Evolutionary conservation across 768 basidiomycete genomes (phyloP).

Genomic region (Amylocystis lapponica): DNA sequence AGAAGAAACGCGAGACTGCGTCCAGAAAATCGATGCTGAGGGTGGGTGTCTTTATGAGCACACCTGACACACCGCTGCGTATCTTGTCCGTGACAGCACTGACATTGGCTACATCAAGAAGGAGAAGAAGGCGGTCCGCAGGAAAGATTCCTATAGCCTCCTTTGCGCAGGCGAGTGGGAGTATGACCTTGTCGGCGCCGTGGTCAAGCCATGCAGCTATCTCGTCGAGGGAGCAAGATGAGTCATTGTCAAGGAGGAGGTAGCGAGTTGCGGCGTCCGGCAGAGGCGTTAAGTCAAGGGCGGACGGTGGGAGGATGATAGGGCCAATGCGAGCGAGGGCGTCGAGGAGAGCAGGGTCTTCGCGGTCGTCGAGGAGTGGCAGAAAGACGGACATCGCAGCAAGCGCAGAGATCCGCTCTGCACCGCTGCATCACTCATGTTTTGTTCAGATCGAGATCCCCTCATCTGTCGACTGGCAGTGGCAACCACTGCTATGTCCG

Average conservation of each 20-base stretch:
- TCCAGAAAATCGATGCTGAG: conserved; percentile 73
- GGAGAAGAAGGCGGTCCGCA: conserved; percentile 64
- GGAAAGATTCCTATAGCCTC: conserved; percentile 66
- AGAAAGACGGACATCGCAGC: conserved; percentile 27
- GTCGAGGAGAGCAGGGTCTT: conserved; percentile 41
- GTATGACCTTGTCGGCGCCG: conserved; percentile 77
- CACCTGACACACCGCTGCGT: conserved; percentile 68
- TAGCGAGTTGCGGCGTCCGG: conserved; percentile 32
- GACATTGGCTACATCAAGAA: conserved; percentile 68
- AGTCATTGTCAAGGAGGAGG: conserved; percentile 50
- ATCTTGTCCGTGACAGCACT: conserved; percentile 73
- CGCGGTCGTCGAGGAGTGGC: conserved; percentile 49
- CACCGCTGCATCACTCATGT: too few relatives aligned
- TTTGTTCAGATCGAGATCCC: too few relatives aligned
- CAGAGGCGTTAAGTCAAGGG: conserved; percentile 24
- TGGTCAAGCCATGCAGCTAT: conserved; percentile 65
- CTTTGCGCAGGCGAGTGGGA: conserved; percentile 60
- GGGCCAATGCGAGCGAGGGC: conserved; percentile 76
- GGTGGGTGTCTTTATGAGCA: conserved; percentile 69
- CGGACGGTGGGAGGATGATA: conserved; percentile 45
- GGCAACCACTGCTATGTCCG: background rate
- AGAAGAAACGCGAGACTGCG: conserved; percentile 72
- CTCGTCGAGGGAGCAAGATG: conserved; percentile 43
- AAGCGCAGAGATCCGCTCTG: too few relatives aligned
- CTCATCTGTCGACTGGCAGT: background rate